Base-by-base conservation (phyloP, 352 stramenopile species). In the Bremia lactucae region DNA sequence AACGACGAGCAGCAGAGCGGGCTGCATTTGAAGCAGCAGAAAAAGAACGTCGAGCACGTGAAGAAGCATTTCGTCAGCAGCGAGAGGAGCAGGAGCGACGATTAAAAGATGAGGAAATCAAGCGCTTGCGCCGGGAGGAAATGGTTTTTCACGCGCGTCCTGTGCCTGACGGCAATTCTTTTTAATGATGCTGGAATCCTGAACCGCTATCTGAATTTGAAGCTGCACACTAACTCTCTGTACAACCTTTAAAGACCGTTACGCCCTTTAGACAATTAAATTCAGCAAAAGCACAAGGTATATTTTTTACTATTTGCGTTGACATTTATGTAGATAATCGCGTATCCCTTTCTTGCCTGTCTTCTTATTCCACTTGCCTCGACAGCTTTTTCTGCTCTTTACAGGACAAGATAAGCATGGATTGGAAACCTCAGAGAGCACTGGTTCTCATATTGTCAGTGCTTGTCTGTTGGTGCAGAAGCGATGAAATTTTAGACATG, bases 61-160 rank as follows among this genome's bases (percentile, higher is more conserved):
- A 85, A 31, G 71, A 89, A 65, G 71, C 68, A 1, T 66, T 81
- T 36, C 68, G 63, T 39, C 31, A 71, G 29, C 62, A 79, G 13
- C 36, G 60, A 44, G 67, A 85, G 14, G 62, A 70, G 19, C 71
- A 84, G 29, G 43, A 64, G 14, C 55, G 55, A 6, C 73, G 68
- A 24, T 42, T 57, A 3, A 58, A 85, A 24, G 73, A 85, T 21
- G 73, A 84, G 19, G 70, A 86, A 44, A 72, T 89, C 46, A 80
- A 75, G 41, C 68, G 62, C 2, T 35, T 89, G 35, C 76, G 76
- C 15, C 68, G 64, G n/a, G 69, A 84, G 41, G 62, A 85, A 19
- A 69, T 89, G 46, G 66, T 68, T 54, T 89, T 89, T 49, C 72
- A 83, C 29, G 76, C 76, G 0, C 76, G 71, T 2, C 76, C 76